phyloP scores from a whole-genome alignment of 225 moss, liverwort and hornwort species.

The Takakia lepidozioides region DNA sequence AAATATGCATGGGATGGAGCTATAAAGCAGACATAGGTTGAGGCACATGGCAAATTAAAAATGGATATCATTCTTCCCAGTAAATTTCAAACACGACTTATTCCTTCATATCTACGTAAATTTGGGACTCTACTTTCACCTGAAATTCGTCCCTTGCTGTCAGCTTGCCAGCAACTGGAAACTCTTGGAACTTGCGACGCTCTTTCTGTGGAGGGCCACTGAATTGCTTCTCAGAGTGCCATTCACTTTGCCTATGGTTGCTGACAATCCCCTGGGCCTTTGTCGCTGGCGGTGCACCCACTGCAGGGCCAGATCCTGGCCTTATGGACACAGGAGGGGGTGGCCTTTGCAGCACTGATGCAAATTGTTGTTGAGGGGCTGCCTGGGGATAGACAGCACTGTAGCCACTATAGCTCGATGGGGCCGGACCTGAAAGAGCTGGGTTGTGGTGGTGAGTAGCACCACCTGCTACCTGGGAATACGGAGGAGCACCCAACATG shows the following conservation, averaged over 20 bases:
- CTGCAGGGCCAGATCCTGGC: constrained; percentile 37
- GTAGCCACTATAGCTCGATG: constrained; percentile 57
- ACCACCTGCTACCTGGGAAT: constrained; percentile 21
- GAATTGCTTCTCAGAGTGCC: constrained; percentile 24
- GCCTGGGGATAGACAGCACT: constrained; percentile 68
- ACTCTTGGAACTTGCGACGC: constrained; percentile 89
- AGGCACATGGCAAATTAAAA: no score
- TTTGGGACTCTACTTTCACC: no score
- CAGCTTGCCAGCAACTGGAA: constrained; percentile 54
- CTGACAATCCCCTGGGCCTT: constrained; percentile 15
- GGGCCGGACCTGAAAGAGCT: constrained; percentile 27
- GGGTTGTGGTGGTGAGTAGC: constrained; percentile 23
- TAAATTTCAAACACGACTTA: no score
- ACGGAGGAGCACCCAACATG: constrained; percentile 16
- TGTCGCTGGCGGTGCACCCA: constrained; percentile 38
- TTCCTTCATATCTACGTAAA: no score
- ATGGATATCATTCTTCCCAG: no score
- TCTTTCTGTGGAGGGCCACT: constrained; percentile 34
- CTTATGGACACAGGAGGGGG: constrained; percentile 71
- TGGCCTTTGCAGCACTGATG: constrained; percentile 62
- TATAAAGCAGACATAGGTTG: no score
- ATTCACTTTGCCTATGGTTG: constrained; percentile 8
- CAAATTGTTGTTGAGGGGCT: constrained; percentile 60
- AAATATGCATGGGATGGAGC: no score
- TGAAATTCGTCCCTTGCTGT: constrained; percentile 43